Evolutionary conservation across 805 yeast species (phyloP).

Genomic region (Metschnikowia continentalis): DNA sequence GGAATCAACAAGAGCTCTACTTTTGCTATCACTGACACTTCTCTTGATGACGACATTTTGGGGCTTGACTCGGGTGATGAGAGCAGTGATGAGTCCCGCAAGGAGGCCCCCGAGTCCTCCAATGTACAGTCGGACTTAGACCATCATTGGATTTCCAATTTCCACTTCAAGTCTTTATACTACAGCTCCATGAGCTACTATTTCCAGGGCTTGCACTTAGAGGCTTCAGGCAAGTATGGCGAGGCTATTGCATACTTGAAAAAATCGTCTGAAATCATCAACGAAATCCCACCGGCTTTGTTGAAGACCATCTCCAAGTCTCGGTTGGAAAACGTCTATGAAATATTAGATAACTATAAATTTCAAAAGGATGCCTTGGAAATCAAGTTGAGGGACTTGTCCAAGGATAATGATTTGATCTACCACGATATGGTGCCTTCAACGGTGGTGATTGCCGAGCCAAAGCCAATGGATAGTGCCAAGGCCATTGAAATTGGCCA

Average conservation of each 20-base stretch:
- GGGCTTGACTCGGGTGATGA: slow-evolving; percentile 8
- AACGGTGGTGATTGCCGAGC: slow-evolving; percentile 53
- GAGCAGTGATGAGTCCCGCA: slow-evolving; percentile 9
- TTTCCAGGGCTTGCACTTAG: slow-evolving; percentile 53
- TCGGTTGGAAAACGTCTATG: slow-evolving; percentile 28
- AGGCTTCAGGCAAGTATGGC: slow-evolving; percentile 60
- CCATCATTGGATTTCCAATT: slow-evolving; percentile 47
- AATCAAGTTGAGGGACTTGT: slow-evolving; percentile 42
- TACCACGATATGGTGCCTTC: slow-evolving; percentile 77
- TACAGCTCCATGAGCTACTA: slow-evolving; percentile 59
- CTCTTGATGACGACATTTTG: slow-evolving; percentile 24
- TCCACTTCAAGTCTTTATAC: slow-evolving; percentile 50
- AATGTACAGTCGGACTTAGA: slow-evolving; percentile 28
- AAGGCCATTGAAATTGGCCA: slow-evolving; percentile 53
- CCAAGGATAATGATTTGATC: slow-evolving; percentile 84
- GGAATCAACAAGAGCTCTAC: slow-evolving; percentile 12
- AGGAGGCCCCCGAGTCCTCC: slow-evolving; percentile 10
- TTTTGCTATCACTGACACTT: slow-evolving; percentile 21
- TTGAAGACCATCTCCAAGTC: slow-evolving; percentile 21
- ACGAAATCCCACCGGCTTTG: slow-evolving; percentile 19
- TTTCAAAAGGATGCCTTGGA: slow-evolving; percentile 37
- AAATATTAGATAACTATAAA: slow-evolving; percentile 37
- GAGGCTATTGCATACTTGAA: slow-evolving; percentile 65
- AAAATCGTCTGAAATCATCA: slow-evolving; percentile 44
- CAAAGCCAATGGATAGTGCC: slow-evolving; percentile 67